These are phyloP conservation scores for Moesziomyces parantarcticus DNA, from an alignment of 1,284 basidiomycete genomes.

Conservation along the genomic window DNA sequence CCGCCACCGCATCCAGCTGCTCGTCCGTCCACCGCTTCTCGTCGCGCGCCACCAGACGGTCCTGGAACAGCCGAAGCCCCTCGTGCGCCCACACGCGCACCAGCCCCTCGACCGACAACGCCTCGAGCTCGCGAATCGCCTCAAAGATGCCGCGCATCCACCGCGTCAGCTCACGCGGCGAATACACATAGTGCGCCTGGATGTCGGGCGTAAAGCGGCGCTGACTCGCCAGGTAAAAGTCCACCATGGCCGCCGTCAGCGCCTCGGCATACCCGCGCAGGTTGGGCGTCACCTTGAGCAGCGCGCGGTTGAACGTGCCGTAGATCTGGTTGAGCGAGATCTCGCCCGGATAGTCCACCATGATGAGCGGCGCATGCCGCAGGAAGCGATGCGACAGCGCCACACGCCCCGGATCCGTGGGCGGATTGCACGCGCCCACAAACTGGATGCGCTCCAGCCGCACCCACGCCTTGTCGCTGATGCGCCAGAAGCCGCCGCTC, in stretches of 20 bases:
- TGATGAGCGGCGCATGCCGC: slow-evolving; percentile 96
- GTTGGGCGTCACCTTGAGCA: slow-evolving; percentile 94
- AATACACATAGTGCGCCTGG: slow-evolving; percentile 99
- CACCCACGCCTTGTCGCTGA: slow-evolving; percentile 96
- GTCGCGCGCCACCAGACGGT: slow-evolving; percentile 80
- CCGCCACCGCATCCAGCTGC: slow-evolving; percentile 84
- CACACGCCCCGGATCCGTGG: slow-evolving; percentile 99
- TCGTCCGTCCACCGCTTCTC: slow-evolving; percentile 85
- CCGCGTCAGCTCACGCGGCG: slow-evolving; percentile 96
- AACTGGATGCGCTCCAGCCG: slow-evolving; percentile 98
- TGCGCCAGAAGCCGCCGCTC: slow-evolving; percentile 92
- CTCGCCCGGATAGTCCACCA: slow-evolving; percentile 99
- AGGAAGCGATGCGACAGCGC: slow-evolving; percentile 96
- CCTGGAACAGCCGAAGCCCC: slow-evolving; percentile 95
- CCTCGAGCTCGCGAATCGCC: slow-evolving; percentile 90
- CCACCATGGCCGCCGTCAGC: slow-evolving; percentile 96
- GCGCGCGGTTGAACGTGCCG: slow-evolving; percentile 95
- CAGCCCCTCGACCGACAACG: slow-evolving; percentile 89
- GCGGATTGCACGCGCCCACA: slow-evolving; percentile 98
- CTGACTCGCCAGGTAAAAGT: slow-evolving; percentile 93
- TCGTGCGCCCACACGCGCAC: slow-evolving; percentile 99
- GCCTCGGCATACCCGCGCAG: slow-evolving; percentile 92
- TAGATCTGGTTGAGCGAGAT: slow-evolving; percentile 98
- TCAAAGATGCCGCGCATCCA: slow-evolving; percentile 99
- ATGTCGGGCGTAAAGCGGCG: slow-evolving; percentile 92